Conservation (phyloP, 1,284 basidiomycete species). For the Cystobasidium sp. region DNA sequence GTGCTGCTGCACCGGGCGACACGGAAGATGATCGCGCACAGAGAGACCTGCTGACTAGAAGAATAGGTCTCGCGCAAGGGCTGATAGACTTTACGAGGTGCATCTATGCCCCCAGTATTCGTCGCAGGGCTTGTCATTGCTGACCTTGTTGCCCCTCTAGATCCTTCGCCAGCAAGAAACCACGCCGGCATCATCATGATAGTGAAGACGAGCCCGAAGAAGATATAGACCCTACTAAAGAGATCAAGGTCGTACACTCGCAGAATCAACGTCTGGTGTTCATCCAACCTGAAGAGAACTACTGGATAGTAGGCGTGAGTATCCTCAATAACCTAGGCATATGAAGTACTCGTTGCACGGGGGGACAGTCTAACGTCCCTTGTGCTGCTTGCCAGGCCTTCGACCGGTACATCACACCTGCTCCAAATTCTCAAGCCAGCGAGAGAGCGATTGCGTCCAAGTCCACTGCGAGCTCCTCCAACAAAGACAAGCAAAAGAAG, state of each 20-base stretch:
- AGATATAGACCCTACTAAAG: background rate
- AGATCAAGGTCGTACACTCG: conserved; percentile 26
- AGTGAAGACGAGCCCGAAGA: background rate
- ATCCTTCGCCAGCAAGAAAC: conserved; percentile 4
- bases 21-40: background rate
- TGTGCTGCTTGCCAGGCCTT: conserved; percentile 15
- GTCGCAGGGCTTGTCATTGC: background rate
- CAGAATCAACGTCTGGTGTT: conserved; percentile 35
- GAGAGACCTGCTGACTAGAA: conserved; percentile 2
- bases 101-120: background rate
- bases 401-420: background rate
- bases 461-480: background rate
- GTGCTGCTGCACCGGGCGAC: background rate
- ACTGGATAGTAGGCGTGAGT: conserved; percentile 38
- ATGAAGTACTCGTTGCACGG: too few relatives aligned
- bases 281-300: conserved; percentile 27
- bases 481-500: background rate
- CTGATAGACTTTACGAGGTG: conserved; percentile 41
- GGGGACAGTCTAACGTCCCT: too few relatives aligned
- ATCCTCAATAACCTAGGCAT: too few relatives aligned
- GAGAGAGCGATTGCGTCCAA: background rate
- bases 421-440: too few relatives aligned
- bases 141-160: background rate
- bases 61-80: conserved; percentile 43
- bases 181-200: background rate